Evolutionary conservation across 2,329 filamentous ascomycete genomes (phyloP).

Genomic region (Plectosphaerella plurivora): DNA sequence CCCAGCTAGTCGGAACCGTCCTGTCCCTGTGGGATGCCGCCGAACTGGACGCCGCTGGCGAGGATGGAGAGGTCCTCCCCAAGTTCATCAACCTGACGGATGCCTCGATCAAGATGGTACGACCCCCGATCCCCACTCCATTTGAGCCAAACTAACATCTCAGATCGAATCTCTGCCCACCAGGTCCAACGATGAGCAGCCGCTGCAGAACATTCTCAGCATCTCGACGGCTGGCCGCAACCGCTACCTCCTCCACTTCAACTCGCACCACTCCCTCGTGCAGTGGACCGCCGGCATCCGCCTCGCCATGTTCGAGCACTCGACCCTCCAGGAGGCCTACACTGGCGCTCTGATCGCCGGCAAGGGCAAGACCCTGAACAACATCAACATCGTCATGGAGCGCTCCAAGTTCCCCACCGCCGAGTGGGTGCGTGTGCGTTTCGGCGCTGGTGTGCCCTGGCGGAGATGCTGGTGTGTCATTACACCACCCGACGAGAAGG

Average conservation of each 20-base stretch:
- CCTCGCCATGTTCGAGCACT: conserved; percentile 89
- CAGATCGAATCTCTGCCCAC: conserved; percentile 89
- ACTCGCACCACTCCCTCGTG: conserved; percentile 84
- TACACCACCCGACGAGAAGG: conserved; percentile 88
- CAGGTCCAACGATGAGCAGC: conserved; percentile 68
- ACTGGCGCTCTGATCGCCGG: conserved; percentile 93
- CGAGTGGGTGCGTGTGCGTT: conserved; percentile 92
- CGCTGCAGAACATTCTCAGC: conserved; percentile 90
- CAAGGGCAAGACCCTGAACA: conserved; percentile 85
- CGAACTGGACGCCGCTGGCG: conserved; percentile 81
- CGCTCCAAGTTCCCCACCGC: conserved; percentile 71
- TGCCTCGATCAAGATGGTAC: conserved; percentile 96
- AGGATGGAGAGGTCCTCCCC: conserved; percentile 78
- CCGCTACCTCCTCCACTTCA: conserved; percentile 93
- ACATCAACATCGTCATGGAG: conserved; percentile 85
- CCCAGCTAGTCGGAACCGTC: conserved; percentile 91
- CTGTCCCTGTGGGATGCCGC: conserved; percentile 93
- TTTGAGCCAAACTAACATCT: not conserved
- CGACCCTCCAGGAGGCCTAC: conserved; percentile 91
- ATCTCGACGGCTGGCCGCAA: conserved; percentile 95
- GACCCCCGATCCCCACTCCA: conserved; percentile 8
- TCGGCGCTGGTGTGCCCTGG: conserved; percentile 95
- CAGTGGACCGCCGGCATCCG: conserved; percentile 97
- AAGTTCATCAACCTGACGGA: conserved; percentile 97
- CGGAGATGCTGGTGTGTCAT: conserved; percentile 96